Conservation (phyloP, 2,329 filamentous ascomycete species). For the Fusarium udum region DNA sequence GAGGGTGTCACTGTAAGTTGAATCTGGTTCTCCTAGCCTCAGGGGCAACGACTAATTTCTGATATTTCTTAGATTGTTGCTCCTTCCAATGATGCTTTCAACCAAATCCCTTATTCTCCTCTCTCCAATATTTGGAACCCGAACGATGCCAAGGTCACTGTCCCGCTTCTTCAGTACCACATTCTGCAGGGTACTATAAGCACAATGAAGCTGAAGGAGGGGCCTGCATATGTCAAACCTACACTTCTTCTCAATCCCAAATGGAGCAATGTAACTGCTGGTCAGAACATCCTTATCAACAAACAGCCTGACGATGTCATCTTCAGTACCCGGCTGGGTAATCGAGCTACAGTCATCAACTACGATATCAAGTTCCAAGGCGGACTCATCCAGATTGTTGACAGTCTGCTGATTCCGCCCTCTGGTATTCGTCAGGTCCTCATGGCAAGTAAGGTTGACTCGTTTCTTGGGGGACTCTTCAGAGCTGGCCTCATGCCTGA, state of each 20-base stretch:
- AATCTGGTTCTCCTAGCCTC: no score
- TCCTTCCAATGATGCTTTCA: constrained; percentile 66
- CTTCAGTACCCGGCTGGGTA: constrained; percentile 61
- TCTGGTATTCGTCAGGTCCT: constrained; percentile 58
- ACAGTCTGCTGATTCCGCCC: constrained; percentile 62
- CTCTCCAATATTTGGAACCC: constrained; percentile 58
- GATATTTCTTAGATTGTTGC: constrained; percentile 58
- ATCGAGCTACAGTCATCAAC: constrained; percentile 53
- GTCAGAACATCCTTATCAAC: constrained; percentile 59
- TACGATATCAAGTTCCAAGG: constrained; percentile 58
- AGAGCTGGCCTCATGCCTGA: constrained; percentile 48
- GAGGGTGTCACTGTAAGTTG: constrained; percentile 56
- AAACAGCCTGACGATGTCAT: constrained; percentile 56
- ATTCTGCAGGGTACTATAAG: constrained; percentile 63
- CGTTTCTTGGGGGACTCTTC: constrained; percentile 51
- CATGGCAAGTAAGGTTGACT: constrained; percentile 56
- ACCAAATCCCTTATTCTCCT: constrained; percentile 62
- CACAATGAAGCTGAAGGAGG: constrained; percentile 49
- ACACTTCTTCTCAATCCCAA: constrained; percentile 54
- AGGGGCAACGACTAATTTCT: neutral
- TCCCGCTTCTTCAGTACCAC: constrained; percentile 69
- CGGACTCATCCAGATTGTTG: constrained; percentile 62
- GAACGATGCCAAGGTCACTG: constrained; percentile 55
- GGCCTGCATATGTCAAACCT: constrained; percentile 52
- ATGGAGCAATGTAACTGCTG: constrained; percentile 60